Evolutionary conservation across 176 grass and related monocot species (phyloP), one percentile per base, ranked within the genome.

Genomic region (Oryza coarctata): DNA sequence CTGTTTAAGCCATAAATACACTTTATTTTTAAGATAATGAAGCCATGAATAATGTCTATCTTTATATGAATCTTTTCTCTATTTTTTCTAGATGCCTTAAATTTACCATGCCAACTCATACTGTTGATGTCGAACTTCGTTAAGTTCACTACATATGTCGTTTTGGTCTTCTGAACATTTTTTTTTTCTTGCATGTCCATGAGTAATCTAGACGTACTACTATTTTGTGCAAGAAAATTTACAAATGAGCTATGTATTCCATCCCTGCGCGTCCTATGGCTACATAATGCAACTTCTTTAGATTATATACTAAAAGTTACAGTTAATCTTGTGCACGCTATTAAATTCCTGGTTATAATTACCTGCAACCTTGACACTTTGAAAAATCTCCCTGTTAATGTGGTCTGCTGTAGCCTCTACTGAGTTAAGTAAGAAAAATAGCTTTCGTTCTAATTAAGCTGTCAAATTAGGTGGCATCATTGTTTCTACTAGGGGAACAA

Each of bases 401-500:
- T 65, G 28, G 2, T 22, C 17, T n/a, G 17, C 32, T 79, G 39
- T 23, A 47, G 14, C 26, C 17, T 79, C 11, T 68, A 30, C 22
- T 18, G 44, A 17, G 38, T 55, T 18, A 12, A 52, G 22, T 38
- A 68, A 57, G 8, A 23, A 58, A n/a, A 50, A 20, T 5, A 18
- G 15, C 4, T 50, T 50, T 15, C 1, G n/a, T 50, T 50, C 15
- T 50, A 2, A 50, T 49, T 38, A 50, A 18, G 1, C 7, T 12
- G 69, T n/a, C n/a, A 55, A 52, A 69, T 35, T 34, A 17, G 65
- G 29, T 25, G 28, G 29, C 30, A 68, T 68, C 6, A 35, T 68
- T 68, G 44, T 60, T 49, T 68, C 63, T 79, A 79, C 26, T 45
- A 39, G n/a, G n/a, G n/a, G n/a, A n/a, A n/a, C n/a, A n/a, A n/a